phyloP scores from a whole-genome alignment of 768 basidiomycete species.

The Termitomyces eurrhizus region DNA sequence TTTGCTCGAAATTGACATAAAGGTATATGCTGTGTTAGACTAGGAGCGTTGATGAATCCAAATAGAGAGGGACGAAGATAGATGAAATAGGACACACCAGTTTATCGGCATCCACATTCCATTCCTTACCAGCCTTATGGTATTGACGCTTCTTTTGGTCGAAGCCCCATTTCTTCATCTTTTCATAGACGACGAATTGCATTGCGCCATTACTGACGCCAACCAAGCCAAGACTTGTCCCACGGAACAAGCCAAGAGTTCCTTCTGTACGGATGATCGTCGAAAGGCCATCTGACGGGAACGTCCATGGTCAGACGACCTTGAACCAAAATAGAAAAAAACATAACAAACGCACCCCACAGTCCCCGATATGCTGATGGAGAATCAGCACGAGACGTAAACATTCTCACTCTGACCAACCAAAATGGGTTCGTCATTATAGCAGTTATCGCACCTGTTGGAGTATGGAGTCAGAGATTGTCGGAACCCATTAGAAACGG shows the following conservation, averaged over 20 bases:
- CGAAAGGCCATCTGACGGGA: constrained; percentile 54
- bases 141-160: constrained; percentile 68
- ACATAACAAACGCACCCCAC: constrained; percentile 50
- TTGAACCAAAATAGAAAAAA: neutral
- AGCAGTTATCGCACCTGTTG: constrained; percentile 85
- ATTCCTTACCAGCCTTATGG: constrained; percentile 55
- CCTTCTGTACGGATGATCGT: constrained; percentile 76
- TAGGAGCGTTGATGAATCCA: constrained; percentile 24
- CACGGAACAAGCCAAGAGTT: constrained; percentile 74
- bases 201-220: constrained; percentile 94
- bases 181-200: constrained; percentile 95
- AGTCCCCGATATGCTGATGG: constrained; percentile 76
- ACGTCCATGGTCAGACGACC: neutral
- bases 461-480: constrained; percentile 13
- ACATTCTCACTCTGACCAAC: constrained; percentile 98
- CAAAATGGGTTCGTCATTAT: constrained; percentile 96
- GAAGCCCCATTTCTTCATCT: constrained; percentile 90
- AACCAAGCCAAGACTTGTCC: constrained; percentile 82
- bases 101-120: constrained; percentile 76
- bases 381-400: constrained; percentile 68
- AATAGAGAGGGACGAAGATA: neutral
- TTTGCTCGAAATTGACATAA: constrained; percentile 92
- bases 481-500: constrained; percentile 11
- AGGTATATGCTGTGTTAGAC: constrained; percentile 89
- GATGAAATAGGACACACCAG: constrained; percentile 51